phyloP scores from a whole-genome alignment of 192 early-diverging fungal genomes.

The Glomus cerebriforme region DNA sequence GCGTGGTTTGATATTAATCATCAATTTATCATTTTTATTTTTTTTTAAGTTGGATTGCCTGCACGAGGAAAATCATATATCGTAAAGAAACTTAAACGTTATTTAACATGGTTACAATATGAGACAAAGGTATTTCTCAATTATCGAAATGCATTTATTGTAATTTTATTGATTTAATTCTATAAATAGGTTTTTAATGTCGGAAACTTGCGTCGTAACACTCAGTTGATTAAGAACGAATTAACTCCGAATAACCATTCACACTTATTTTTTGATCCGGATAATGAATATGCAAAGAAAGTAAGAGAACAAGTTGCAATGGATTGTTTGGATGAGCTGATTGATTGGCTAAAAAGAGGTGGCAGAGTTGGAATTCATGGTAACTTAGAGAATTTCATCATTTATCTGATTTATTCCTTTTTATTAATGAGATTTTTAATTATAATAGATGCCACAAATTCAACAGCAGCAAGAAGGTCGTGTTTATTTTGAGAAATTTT shows the following conservation, averaged over 20 bases:
- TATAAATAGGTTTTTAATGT: constrained; percentile 86
- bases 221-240: constrained; percentile 47
- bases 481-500: constrained; percentile 40
- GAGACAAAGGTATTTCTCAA: constrained; percentile 64
- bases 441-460: constrained; percentile 88
- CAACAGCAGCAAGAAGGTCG: constrained; percentile 77
- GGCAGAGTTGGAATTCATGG: constrained; percentile 86
- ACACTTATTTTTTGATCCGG: constrained; percentile 91
- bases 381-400: constrained; percentile 4
- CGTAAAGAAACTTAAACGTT: constrained; percentile 93
- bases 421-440: constrained; percentile 38
- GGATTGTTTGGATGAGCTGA: constrained; percentile 88
- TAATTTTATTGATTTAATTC: background rate
- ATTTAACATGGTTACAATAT: constrained; percentile 80
- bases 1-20: background rate
- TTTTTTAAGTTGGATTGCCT: constrained; percentile 78
- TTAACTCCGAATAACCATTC: constrained; percentile 56
- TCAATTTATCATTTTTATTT: background rate
- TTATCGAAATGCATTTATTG: background rate
- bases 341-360: constrained; percentile 85
- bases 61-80: constrained; percentile 96
- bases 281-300: constrained; percentile 74
- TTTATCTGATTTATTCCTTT: background rate
- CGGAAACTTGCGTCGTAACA: constrained; percentile 86
- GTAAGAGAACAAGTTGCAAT: constrained; percentile 87